phyloP scores from a whole-genome alignment of 2,329 filamentous ascomycete species.

The Xylariaceae sp. region DNA sequence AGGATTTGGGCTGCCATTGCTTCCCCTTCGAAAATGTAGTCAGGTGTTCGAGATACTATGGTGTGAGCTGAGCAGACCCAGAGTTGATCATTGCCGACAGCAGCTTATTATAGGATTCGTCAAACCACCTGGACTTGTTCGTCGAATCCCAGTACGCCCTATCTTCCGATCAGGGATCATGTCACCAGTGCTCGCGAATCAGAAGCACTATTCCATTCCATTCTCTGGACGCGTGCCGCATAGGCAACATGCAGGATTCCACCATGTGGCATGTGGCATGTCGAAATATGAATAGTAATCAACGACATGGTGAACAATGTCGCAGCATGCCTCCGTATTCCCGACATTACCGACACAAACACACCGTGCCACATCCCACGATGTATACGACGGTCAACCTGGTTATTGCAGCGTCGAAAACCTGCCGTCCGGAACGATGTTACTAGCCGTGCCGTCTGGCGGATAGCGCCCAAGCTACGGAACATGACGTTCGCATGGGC shows the following conservation, averaged over 20 bases:
- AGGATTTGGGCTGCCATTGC: constrained; percentile 22
- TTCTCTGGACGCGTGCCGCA: not conserved
- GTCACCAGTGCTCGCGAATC: not conserved
- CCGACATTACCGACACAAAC: not conserved
- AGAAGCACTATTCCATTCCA: not conserved
- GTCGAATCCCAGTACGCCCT: not conserved
- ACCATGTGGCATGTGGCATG: not conserved
- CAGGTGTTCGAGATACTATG: not conserved
- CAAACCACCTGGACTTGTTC: not conserved
- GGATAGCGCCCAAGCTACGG: not conserved
- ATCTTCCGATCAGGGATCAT: constrained; percentile 1
- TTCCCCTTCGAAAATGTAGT: not conserved
- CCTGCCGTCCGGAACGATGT: not conserved
- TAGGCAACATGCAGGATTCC: constrained; percentile 1
- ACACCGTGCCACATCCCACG: not conserved
- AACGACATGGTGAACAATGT: constrained; percentile 1
- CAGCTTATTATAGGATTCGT: not conserved
- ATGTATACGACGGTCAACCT: not conserved
- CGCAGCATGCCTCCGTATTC: not conserved
- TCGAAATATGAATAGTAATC: not conserved
- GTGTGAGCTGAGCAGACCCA: not conserved
- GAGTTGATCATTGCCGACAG: not conserved
- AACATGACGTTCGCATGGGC: not conserved
- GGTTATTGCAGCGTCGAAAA: not conserved
- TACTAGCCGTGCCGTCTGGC: constrained; percentile 1